A percentile compares a stretch with the other conserved stretches of the same genome.
Conservation (phyloP, 306 rosid species). For the Ormosia semicastrata region DNA sequence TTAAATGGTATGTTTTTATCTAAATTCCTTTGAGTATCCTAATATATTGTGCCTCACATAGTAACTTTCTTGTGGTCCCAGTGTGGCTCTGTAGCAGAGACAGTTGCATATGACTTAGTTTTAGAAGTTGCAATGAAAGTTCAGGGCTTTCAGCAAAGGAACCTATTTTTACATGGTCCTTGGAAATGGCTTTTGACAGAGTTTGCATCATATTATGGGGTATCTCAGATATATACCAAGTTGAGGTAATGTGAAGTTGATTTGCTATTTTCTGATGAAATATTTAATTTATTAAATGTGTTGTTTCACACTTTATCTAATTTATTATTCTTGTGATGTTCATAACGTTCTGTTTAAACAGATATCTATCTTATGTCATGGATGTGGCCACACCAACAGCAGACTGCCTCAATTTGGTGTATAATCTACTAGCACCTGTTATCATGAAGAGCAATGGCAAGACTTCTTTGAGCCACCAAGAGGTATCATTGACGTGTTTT, state of each 20-base stretch:
- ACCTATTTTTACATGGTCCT: slow-evolving; percentile 70
- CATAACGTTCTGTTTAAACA: slow-evolving; percentile 32
- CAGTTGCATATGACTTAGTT: slow-evolving; percentile 90
- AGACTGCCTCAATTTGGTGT: slow-evolving; percentile 86
- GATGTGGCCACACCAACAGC: slow-evolving; percentile 99
- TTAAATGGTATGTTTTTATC: not conserved
- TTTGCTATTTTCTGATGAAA: slow-evolving; percentile 11
- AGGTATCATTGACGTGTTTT: slow-evolving; percentile 50
- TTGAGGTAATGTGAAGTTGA: slow-evolving; percentile 60
- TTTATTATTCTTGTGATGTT: slow-evolving; percentile 8
- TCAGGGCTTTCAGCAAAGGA: slow-evolving; percentile 88
- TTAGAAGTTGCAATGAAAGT: slow-evolving; percentile 94
- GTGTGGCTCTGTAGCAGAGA: slow-evolving; percentile 97
- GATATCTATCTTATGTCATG: slow-evolving; percentile 92
- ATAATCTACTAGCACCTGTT: slow-evolving; percentile 72
- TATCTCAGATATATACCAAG: slow-evolving; percentile 85
- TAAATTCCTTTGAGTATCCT: not conserved
- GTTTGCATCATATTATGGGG: slow-evolving; percentile 92
- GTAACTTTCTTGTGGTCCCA: slow-evolving; percentile 27
- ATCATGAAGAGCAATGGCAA: slow-evolving; percentile 74
- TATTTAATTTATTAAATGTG: not conserved
- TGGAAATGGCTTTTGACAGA: slow-evolving; percentile 98
- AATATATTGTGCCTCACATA: not conserved
- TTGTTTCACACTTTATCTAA: not conserved
- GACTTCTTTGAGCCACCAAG: slow-evolving; percentile 93